Evolutionary conservation across 1,139 yeast species (phyloP).

Genomic region (Blastobotrys persicus): DNA sequence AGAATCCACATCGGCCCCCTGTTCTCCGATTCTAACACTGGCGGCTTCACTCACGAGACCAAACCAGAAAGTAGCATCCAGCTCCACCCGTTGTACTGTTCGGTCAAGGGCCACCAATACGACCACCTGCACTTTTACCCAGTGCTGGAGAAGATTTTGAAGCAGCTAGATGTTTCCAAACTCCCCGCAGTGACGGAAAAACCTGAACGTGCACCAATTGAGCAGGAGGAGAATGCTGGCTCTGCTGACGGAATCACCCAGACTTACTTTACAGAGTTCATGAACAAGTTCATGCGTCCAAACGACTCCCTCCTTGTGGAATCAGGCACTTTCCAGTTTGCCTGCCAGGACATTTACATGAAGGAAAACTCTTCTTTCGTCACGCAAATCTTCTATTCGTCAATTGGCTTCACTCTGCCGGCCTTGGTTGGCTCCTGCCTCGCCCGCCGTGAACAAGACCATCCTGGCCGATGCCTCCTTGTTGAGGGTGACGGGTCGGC

Average conservation of each 20-base stretch:
- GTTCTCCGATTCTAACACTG: constrained; percentile 44
- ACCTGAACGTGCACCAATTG: constrained; percentile 22
- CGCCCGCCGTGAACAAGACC: constrained; percentile 54
- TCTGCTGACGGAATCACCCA: constrained; percentile 35
- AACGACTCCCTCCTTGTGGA: constrained; percentile 70
- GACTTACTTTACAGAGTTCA: constrained; percentile 33
- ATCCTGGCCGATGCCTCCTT: constrained; percentile 55
- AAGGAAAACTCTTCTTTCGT: constrained; percentile 52
- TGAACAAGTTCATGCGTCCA: constrained; percentile 45
- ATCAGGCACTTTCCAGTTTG: constrained; percentile 77
- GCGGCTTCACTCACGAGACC: constrained; percentile 42
- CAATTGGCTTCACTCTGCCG: constrained; percentile 85
- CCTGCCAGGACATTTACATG: constrained; percentile 58
- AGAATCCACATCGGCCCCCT: constrained; percentile 44
- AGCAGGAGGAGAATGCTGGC: constrained; percentile 16
- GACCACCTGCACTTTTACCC: constrained; percentile 46
- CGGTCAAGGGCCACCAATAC: constrained; percentile 42
- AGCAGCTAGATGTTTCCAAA: constrained; percentile 36
- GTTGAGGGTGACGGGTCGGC: constrained; percentile 91
- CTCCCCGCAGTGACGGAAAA: too few species aligned
- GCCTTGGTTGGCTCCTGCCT: constrained; percentile 76
- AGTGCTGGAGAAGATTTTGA: constrained; percentile 44
- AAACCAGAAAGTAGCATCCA: constrained; percentile 38
- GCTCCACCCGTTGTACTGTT: constrained; percentile 47
- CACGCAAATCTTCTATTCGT: constrained; percentile 71